Percentiles rank a stretch among this genome's conserved stretches.
Evolutionary conservation across 805 yeast genomes (phyloP).

Genomic region (Komagataella phaffii): DNA sequence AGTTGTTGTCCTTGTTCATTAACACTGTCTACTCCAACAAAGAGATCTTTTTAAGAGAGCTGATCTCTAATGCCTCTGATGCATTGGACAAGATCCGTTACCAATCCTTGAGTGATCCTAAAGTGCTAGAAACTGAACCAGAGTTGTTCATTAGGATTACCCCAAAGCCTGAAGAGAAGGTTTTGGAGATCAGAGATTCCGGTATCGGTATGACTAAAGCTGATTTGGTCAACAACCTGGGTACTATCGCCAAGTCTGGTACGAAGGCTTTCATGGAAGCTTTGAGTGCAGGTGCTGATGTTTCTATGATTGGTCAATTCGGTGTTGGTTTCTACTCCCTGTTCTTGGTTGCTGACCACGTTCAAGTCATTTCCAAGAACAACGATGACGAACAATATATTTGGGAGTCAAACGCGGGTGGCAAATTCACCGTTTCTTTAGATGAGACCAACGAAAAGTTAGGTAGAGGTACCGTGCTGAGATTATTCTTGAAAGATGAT

Average conservation of each 20-base stretch:
- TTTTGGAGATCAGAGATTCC: conserved; percentile 94
- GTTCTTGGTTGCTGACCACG: conserved; percentile 97
- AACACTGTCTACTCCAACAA: conserved; percentile 99
- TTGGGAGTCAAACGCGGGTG: conserved; percentile 99
- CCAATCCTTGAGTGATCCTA: conserved; percentile 87
- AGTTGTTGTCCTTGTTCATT: conserved; percentile 99
- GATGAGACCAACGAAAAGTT: conserved; percentile 80
- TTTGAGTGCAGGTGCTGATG: conserved; percentile 98
- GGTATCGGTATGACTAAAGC: conserved; percentile 99
- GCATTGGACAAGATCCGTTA: conserved; percentile 97
- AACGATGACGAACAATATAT: conserved; percentile 99
- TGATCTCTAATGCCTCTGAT: conserved; percentile 98
- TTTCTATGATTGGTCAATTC: conserved; percentile 99
- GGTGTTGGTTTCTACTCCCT: conserved; percentile 99
- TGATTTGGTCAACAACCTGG: conserved; percentile 96
- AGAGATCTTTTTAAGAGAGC: conserved; percentile 97
- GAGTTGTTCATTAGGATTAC: conserved; percentile 95
- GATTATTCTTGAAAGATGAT: conserved; percentile 96
- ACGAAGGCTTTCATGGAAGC: conserved; percentile 99
- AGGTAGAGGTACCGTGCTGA: conserved; percentile 89
- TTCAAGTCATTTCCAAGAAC: conserved; percentile 95
- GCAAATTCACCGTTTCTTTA: conserved; percentile 91
- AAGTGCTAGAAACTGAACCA: conserved; percentile 87
- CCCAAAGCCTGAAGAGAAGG: conserved; percentile 89
- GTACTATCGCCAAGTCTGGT: conserved; percentile 99